Base-by-base conservation (phyloP, 176 grass and related monocot species). In the Bonia amplexicaulis region DNA sequence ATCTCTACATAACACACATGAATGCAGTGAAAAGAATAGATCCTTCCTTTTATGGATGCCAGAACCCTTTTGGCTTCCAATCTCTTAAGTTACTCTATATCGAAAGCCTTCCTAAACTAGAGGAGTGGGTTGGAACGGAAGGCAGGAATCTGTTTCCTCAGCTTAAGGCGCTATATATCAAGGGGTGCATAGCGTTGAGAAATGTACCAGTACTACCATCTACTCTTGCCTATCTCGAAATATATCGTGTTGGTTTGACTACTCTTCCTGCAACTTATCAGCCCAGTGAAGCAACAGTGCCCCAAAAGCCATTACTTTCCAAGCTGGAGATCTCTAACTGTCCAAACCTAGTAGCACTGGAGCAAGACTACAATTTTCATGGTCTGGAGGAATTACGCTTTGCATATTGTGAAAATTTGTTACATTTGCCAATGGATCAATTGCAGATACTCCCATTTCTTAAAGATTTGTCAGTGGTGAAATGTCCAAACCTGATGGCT, bases 121-220 rank as follows among this genome's bases (percentile, higher is more conserved):
- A 87, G 42, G 62, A 68, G 29, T 87, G 88, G 83, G 26, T 64
- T 65, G 83, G 44, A 69, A 26, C n/a, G 5, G 73, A 87, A 19
- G 31, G 20, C 26, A 60, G 44, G 63, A 64, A 60, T 23, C 15
- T 75, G 26, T 84, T 87, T 66, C 79, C 85, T n/a, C 29, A 33
- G 35, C 80, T 91, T 59, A 12, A 74, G 13, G 19, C 52, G 12
- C 63, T 90, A 7, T 1, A 0, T 0, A 84, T 91, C 25, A 8
- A 0, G 3, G 0, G 3, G 6, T 76, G 80, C 46, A 40, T 17
- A 45, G 16, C 25, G 22, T 73, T 91, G 74, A 63, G 5, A n/a
- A 53, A 33, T 47, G 35, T 91, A 4, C 74, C 74, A 35, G 41
- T 7, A 31, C 45, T 75, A 40, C 85, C 84, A 73, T 49, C n/a